phyloP scores from a whole-genome alignment of 177 flowering plant species.

The Vitis hybrid region DNA sequence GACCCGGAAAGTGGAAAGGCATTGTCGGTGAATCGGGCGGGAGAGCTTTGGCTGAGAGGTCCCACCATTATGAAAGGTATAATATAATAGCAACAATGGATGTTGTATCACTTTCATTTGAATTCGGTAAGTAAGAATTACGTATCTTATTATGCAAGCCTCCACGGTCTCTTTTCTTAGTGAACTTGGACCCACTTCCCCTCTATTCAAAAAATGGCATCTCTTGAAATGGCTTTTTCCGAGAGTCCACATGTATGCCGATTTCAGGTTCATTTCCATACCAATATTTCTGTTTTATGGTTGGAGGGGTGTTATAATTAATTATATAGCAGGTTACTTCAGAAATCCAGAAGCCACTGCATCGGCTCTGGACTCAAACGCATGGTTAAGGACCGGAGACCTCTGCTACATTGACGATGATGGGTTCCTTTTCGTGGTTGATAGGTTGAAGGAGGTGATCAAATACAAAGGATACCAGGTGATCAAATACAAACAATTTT shows the following conservation, averaged over 20 bases:
- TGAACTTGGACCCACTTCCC: too few relatives aligned
- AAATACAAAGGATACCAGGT: slow-evolving; percentile 96
- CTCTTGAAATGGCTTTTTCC: not conserved
- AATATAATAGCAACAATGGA: too few relatives aligned
- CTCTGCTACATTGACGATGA: slow-evolving; percentile 79
- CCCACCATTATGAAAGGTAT: slow-evolving; percentile 89
- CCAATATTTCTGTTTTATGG: not conserved
- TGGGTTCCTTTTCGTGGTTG: slow-evolving; percentile 76
- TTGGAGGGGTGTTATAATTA: too few relatives aligned
- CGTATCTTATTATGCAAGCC: too few relatives aligned
- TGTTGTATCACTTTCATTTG: not conserved
- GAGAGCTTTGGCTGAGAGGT: slow-evolving; percentile 91
- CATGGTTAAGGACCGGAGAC: slow-evolving; percentile 91
- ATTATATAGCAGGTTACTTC: slow-evolving; percentile 57
- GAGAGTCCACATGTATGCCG: too few relatives aligned
- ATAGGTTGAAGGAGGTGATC: slow-evolving; percentile 83
- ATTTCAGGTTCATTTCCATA: not conserved
- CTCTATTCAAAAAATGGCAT: not conserved
- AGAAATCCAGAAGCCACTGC: slow-evolving; percentile 64
- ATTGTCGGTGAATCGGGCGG: slow-evolving; percentile 54
- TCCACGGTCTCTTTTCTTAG: too few relatives aligned
- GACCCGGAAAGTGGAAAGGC: slow-evolving; percentile 69
- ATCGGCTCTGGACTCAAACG: slow-evolving; percentile 58
- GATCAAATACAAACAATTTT: not conserved
- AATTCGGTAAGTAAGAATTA: not conserved